phyloP scores from a whole-genome alignment of 331 rosid genomes.

The Cydonia oblonga region DNA sequence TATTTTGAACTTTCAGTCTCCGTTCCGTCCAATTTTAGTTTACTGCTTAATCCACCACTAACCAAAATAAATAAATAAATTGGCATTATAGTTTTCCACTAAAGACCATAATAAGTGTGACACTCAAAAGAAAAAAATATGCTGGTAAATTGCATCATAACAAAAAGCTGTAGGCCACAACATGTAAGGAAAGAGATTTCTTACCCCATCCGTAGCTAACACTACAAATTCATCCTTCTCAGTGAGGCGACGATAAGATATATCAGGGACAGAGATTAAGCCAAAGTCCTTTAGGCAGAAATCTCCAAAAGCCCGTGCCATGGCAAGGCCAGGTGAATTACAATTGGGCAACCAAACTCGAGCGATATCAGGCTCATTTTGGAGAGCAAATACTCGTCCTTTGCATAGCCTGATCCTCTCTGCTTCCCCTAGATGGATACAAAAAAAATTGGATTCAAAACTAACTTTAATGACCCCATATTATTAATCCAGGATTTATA shows the following conservation, averaged over 20 bases:
- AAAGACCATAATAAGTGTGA: neutral
- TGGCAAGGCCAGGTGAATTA: slow-evolving; percentile 76
- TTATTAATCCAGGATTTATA: neutral
- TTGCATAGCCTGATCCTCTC: slow-evolving; percentile 55
- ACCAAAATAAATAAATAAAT: no score
- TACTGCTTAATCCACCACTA: no score
- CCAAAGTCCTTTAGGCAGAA: slow-evolving; percentile 72
- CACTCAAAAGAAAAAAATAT: neutral
- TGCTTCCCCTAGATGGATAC: slow-evolving; percentile 45
- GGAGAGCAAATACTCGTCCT: slow-evolving; percentile 66
- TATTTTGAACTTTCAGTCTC: no score
- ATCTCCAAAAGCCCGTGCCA: slow-evolving; percentile 85
- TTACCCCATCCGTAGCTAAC: slow-evolving; percentile 87
- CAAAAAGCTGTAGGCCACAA: neutral
- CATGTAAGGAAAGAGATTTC: neutral
- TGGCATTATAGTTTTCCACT: neutral
- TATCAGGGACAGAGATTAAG: slow-evolving; percentile 61
- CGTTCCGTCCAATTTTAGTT: no score
- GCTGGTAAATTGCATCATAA: neutral
- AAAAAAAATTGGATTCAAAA: slow-evolving; percentile 10
- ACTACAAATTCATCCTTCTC: slow-evolving; percentile 64
- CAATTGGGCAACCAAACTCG: slow-evolving; percentile 73
- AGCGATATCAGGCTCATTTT: slow-evolving; percentile 42
- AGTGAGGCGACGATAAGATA: slow-evolving; percentile 35
- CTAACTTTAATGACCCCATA: neutral